Percentiles rank a stretch among this genome's conserved stretches.
phyloP scores from a whole-genome alignment of 139 green algal genomes.

The Raphidocelis subcapitata region DNA sequence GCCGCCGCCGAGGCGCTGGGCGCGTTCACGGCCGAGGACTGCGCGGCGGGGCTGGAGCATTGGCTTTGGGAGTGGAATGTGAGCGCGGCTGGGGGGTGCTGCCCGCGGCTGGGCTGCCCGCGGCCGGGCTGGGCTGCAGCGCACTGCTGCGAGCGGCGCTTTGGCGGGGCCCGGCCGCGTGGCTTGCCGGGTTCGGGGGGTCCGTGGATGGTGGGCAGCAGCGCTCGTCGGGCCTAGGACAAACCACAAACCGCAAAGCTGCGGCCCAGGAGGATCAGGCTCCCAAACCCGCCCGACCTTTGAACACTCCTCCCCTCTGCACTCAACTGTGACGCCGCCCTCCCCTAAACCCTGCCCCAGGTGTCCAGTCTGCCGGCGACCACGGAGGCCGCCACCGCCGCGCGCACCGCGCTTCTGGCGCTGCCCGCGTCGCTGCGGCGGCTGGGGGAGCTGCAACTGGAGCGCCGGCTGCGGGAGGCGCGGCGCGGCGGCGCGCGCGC shows the following conservation, averaged over 20 bases:
- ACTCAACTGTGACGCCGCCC: background rate
- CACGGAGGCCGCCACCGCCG: background rate
- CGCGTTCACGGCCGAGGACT: background rate
- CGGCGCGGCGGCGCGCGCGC: conserved; percentile 33
- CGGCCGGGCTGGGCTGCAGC: too few relatives aligned
- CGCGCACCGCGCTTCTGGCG: background rate
- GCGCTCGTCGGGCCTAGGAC: too few relatives aligned
- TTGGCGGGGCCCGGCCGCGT: too few relatives aligned
- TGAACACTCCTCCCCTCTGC: too few relatives aligned
- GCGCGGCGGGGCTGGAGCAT: conserved; percentile 15
- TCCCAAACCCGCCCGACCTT: too few relatives aligned
- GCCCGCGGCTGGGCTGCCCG: background rate
- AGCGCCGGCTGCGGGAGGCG: conserved; percentile 36
- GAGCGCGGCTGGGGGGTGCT: background rate
- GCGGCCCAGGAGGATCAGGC: too few relatives aligned
- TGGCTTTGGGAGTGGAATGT: conserved; percentile 6
- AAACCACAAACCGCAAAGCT: too few relatives aligned
- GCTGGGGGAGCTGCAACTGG: conserved; percentile 31
- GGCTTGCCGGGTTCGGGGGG: too few relatives aligned
- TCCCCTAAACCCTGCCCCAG: background rate
- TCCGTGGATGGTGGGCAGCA: too few relatives aligned
- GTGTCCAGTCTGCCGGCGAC: background rate
- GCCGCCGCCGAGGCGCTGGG: conserved; percentile 18
- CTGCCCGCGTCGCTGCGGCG: background rate
- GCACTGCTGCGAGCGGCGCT: too few relatives aligned